Percentiles rank a stretch among this genome's conserved stretches.
These are phyloP conservation scores for Mortierella sp. DNA, from an alignment of 371 early-diverging fungal species.

Conservation along the genomic window DNA sequence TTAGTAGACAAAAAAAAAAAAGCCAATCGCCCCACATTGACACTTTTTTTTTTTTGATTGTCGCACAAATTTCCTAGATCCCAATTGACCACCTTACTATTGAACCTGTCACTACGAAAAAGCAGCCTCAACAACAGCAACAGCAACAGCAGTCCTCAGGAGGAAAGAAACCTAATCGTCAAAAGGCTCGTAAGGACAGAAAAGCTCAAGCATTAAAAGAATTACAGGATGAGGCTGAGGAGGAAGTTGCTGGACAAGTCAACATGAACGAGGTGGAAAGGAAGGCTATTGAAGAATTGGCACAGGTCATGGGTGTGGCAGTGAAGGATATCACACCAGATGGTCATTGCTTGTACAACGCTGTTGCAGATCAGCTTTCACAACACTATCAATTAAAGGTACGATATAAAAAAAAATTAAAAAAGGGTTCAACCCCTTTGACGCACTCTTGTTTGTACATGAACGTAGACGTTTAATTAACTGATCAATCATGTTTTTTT, in stretches of 20 bases:
- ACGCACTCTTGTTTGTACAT: too few relatives aligned
- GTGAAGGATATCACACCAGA: constrained; percentile 76
- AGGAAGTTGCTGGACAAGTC: constrained; percentile 81
- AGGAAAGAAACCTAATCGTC: constrained; percentile 74
- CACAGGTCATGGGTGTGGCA: constrained; percentile 62
- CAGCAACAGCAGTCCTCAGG: constrained; percentile 21
- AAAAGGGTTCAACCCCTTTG: too few relatives aligned
- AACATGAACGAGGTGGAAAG: constrained; percentile 83
- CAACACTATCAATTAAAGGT: constrained; percentile 64
- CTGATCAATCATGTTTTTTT: too few relatives aligned
- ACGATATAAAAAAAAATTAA: too few relatives aligned
- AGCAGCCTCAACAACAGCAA: constrained; percentile 19
- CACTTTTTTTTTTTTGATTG: neutral
- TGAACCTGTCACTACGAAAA: constrained; percentile 22
- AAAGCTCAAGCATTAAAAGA: constrained; percentile 83
- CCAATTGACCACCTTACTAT: constrained; percentile 57
- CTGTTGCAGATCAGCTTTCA: constrained; percentile 85
- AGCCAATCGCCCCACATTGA: neutral
- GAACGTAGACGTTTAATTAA: too few relatives aligned
- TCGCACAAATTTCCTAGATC: constrained; percentile 24
- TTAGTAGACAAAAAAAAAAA: neutral
- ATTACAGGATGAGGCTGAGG: constrained; percentile 80
- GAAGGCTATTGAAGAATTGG: constrained; percentile 72
- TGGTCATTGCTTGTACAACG: constrained; percentile 93
- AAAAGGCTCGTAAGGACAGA: constrained; percentile 75